Percentiles rank a stretch among this genome's conserved stretches.
phyloP scores from a whole-genome alignment of 768 basidiomycete genomes.

The Boletus edulis region DNA sequence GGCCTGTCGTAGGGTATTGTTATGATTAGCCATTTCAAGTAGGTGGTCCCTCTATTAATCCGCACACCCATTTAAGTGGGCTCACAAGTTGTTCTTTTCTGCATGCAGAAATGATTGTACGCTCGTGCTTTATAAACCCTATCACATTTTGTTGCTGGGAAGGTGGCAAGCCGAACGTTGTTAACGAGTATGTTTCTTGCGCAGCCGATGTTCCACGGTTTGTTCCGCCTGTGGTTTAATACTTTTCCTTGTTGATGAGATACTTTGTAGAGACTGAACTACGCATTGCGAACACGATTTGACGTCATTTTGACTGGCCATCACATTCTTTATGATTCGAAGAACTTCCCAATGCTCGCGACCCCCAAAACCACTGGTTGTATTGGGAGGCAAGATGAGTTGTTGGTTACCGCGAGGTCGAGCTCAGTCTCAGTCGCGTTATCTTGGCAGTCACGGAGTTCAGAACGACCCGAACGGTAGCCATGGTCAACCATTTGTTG shows the following conservation, averaged over 20 bases:
- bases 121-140: conserved; percentile 91
- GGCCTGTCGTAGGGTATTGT: conserved; percentile 53
- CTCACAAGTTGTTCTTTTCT: conserved; percentile 65
- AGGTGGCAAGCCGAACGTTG: conserved; percentile 56
- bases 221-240: conserved; percentile 2
- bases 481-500: conserved; percentile 61
- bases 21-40: neutral
- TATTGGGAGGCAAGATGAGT: conserved; percentile 77
- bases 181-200: conserved; percentile 54
- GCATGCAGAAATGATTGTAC: conserved; percentile 67
- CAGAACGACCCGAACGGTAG: conserved; percentile 58
- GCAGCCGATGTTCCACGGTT: conserved; percentile 63
- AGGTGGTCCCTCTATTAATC: no score
- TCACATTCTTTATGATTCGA: conserved; percentile 89
- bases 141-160: conserved; percentile 77
- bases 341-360: conserved; percentile 78
- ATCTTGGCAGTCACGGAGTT: conserved; percentile 60
- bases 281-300: conserved; percentile 82
- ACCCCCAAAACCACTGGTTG: conserved; percentile 63
- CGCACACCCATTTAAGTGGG: conserved; percentile 1
- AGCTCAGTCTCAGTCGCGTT: no score
- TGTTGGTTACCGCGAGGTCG: neutral
- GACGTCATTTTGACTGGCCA: conserved; percentile 60
- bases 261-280: conserved; percentile 52
- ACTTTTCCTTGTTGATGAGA: neutral